These are phyloP conservation scores for Inga oerstediana DNA, from an alignment of 306 rosid species.

Conservation along the genomic window DNA sequence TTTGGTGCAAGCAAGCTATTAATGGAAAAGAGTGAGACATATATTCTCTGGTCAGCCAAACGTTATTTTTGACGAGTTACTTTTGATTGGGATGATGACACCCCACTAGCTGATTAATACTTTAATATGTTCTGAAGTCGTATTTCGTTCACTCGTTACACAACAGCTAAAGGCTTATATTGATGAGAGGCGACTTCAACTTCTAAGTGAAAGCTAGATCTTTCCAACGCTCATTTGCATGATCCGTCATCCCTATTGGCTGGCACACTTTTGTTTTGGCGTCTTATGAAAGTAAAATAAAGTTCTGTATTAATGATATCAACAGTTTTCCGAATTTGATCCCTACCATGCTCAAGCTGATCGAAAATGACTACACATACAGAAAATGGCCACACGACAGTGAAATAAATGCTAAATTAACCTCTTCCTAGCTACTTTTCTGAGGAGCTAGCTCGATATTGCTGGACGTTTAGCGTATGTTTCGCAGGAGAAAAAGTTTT, in stretches of 20 bases:
- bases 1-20: not conserved
- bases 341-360: not conserved
- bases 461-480: too few species aligned
- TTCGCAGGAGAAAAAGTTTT: too few species aligned
- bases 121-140: not conserved
- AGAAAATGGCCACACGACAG: not conserved
- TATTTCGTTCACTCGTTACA: not conserved
- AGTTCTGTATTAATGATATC: not conserved
- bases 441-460: not conserved
- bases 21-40: not conserved
- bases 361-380: not conserved
- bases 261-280: not conserved
- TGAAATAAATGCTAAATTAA: not conserved
- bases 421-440: not conserved
- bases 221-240: not conserved
- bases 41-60: not conserved
- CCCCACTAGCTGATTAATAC: not conserved
- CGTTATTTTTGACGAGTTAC: not conserved
- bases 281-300: not conserved
- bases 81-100: not conserved
- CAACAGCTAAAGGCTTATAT: not conserved
- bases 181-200: not conserved
- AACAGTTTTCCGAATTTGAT: not conserved
- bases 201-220: not conserved
- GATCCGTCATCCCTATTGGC: not conserved